Evolutionary conservation across 108 stramenopile genomes (phyloP).

Genomic region (Bacterosira constricta): DNA sequence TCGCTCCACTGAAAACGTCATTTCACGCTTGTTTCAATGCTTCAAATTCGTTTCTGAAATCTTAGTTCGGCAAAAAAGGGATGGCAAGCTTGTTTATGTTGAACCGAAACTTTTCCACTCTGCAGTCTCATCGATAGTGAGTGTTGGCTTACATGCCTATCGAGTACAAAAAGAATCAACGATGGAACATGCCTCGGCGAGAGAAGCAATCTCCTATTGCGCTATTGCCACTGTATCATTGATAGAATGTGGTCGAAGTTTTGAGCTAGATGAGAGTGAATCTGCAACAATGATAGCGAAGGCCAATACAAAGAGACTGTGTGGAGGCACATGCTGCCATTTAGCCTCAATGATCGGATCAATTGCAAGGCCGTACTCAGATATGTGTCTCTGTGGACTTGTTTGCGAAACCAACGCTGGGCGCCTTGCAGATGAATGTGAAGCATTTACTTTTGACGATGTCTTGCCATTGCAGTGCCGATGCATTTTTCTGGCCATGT

Average conservation of each 20-base stretch:
- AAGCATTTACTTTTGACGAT: not conserved
- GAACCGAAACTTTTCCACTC: slow-evolving; percentile 8
- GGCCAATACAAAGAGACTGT: not conserved
- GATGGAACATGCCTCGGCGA: not conserved
- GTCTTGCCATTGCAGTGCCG: slow-evolving; percentile 24
- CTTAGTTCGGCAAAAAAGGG: slow-evolving; percentile 17
- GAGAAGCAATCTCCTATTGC: slow-evolving; percentile 38
- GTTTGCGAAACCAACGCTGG: not conserved
- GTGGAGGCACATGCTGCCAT: slow-evolving; percentile 15
- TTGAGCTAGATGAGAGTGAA: slow-evolving; percentile 11
- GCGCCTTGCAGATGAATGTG: slow-evolving; percentile 3
- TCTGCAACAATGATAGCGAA: not conserved
- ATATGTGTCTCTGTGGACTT: slow-evolving; percentile 28
- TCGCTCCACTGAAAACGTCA: not conserved
- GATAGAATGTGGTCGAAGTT: not conserved
- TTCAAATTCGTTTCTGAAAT: slow-evolving; percentile 17
- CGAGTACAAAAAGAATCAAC: not conserved
- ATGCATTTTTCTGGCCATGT: slow-evolving; percentile 38
- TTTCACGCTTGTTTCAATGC: slow-evolving; percentile 15
- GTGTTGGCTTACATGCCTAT: slow-evolving; percentile 34
- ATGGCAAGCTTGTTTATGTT: slow-evolving; percentile 13
- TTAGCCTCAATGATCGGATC: slow-evolving; percentile 26
- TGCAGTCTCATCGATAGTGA: slow-evolving; percentile 8
- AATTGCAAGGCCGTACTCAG: not conserved
- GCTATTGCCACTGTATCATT: slow-evolving; percentile 27